These are phyloP conservation scores for Solanum chilense DNA, from an alignment of 257 asterid genomes.

Conservation along the genomic window DNA sequence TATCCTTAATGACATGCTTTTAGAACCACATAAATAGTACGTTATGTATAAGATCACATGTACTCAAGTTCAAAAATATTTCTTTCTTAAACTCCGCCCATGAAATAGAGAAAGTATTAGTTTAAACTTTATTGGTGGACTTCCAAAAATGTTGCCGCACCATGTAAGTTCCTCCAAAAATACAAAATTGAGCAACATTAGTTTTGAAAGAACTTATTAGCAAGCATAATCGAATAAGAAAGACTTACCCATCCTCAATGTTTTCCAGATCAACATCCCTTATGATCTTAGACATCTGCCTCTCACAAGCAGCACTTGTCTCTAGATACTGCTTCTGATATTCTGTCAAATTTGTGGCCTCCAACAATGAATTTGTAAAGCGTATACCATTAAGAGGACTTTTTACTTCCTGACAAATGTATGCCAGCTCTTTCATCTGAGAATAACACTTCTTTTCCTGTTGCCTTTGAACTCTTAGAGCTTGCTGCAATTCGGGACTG, in stretches of 20 bases:
- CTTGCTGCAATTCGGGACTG: slow-evolving; percentile 58
- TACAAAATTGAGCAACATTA: not conserved
- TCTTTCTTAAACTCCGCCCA: not conserved
- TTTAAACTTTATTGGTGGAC: not conserved
- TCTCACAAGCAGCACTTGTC: slow-evolving; percentile 40
- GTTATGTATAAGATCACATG: not conserved
- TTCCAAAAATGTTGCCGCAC: not conserved
- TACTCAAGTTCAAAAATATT: not conserved
- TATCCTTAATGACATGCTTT: not conserved
- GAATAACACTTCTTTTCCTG: slow-evolving; percentile 45
- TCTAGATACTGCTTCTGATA: slow-evolving; percentile 73
- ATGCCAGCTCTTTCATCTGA: slow-evolving; percentile 78
- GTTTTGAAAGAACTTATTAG: not conserved
- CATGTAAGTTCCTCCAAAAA: not conserved
- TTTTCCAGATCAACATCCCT: slow-evolving; percentile 57
- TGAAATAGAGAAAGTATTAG: not conserved
- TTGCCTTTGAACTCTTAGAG: slow-evolving; percentile 47
- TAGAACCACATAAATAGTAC: not conserved
- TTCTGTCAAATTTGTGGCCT: slow-evolving; percentile 17
- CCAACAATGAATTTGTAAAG: slow-evolving; percentile 69
- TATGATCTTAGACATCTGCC: slow-evolving; percentile 43
- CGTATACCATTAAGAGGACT: slow-evolving; percentile 75
- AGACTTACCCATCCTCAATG: slow-evolving; percentile 64
- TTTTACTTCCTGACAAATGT: slow-evolving; percentile 69
- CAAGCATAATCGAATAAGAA: not conserved